Conservation (phyloP, 805 yeast genomes). For the Nakazawaea holstii region DNA sequence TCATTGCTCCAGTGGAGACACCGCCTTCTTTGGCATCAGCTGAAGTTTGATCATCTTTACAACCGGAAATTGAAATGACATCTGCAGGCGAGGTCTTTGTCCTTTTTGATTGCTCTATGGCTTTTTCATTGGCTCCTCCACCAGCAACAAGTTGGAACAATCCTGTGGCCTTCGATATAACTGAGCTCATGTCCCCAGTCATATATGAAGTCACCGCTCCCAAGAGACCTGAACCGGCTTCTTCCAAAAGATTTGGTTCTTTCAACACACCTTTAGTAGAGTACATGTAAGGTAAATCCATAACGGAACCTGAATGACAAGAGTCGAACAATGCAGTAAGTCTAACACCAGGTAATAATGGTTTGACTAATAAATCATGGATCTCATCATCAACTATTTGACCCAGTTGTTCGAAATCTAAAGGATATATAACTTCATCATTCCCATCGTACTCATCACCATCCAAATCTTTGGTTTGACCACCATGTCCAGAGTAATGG, state of each 20-base stretch:
- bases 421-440: constrained; percentile 70
- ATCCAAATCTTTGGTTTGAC: constrained; percentile 54
- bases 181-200: constrained; percentile 43
- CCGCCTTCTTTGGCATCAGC: constrained; percentile 70
- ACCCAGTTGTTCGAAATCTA: constrained; percentile 60
- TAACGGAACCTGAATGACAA: constrained; percentile 73
- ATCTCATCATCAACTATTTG: constrained; percentile 62
- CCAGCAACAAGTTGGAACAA: constrained; percentile 34
- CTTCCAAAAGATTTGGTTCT: constrained; percentile 75
- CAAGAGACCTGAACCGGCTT: constrained; percentile 64
- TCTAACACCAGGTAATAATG: constrained; percentile 62
- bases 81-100: constrained; percentile 64
- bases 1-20: constrained; percentile 70
- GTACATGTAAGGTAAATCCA: constrained; percentile 69
- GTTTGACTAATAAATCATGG: constrained; percentile 56
- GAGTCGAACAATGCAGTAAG: constrained; percentile 72
- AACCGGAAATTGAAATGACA: constrained; percentile 63
- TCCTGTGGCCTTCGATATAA: constrained; percentile 37
- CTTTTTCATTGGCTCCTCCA: constrained; percentile 29
- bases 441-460: constrained; percentile 75
- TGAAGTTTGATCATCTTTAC: constrained; percentile 66
- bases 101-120: constrained; percentile 33
- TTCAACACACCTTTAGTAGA: constrained; percentile 80
- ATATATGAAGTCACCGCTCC: constrained; percentile 56
- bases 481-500: constrained; percentile 81